Evolutionary conservation across 1,139 yeast species (phyloP).

Genomic region (Magnusiomyces clavatus): DNA sequence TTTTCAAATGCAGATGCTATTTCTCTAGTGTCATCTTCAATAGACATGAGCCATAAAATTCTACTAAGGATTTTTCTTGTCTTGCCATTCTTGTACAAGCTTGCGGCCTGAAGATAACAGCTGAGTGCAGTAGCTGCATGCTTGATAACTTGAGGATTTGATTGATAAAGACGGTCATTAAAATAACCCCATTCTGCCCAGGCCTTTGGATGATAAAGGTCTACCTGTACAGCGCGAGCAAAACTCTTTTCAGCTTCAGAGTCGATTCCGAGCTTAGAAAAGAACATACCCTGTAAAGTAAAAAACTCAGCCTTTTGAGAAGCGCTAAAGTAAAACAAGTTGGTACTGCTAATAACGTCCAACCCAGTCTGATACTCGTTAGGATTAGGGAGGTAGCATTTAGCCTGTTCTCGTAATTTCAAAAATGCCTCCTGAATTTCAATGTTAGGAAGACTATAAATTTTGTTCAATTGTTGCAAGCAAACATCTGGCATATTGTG

Average conservation of each 20-base stretch:
- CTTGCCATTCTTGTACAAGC: constrained; percentile 86
- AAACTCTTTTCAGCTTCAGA: constrained; percentile 97
- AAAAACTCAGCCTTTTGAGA: constrained; percentile 97
- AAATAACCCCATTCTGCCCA: constrained; percentile 99
- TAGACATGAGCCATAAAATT: constrained; percentile 85
- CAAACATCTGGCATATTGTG: constrained; percentile 97
- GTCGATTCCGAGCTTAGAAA: constrained; percentile 78
- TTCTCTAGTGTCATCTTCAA: constrained; percentile 80
- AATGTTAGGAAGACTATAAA: constrained; percentile 91
- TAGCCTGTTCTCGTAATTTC: constrained; percentile 93
- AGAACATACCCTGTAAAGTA: constrained; percentile 94
- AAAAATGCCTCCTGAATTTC: constrained; percentile 97
- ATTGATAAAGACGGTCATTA: constrained; percentile 82
- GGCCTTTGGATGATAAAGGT: constrained; percentile 87
- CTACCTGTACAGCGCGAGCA: constrained; percentile 95
- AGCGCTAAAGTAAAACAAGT: constrained; percentile 89
- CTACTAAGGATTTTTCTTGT: constrained; percentile 83
- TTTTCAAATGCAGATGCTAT: constrained; percentile 83
- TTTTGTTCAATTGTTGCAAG: constrained; percentile 83
- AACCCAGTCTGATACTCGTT: constrained; percentile 88
- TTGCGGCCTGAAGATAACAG: constrained; percentile 96
- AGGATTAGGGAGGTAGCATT: constrained; percentile 87
- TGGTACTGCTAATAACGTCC: constrained; percentile 94
- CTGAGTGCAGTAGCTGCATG: constrained; percentile 92
- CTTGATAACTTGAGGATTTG: constrained; percentile 71